Percentiles rank a stretch among this genome's conserved stretches.
Conservation (phyloP, 805 yeast genomes). For the Cyberlindnera suaveolens region DNA sequence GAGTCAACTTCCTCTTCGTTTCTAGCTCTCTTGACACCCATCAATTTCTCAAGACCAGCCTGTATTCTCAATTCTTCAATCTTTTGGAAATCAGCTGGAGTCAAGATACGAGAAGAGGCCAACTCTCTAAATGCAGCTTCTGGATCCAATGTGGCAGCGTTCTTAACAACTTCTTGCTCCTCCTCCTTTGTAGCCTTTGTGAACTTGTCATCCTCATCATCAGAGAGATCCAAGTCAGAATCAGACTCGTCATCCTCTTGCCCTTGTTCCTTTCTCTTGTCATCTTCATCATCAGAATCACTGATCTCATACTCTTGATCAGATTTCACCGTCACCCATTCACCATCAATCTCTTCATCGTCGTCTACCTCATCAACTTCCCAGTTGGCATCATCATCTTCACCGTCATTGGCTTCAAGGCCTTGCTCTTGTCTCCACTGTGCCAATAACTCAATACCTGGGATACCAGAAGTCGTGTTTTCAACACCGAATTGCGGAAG, state of each 20-base stretch:
- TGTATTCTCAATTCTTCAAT: slow-evolving; percentile 78
- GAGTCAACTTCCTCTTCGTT: slow-evolving; percentile 89
- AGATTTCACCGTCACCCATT: slow-evolving; percentile 86
- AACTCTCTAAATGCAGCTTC: slow-evolving; percentile 48
- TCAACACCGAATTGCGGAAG: slow-evolving; percentile 73
- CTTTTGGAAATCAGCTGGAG: slow-evolving; percentile 98
- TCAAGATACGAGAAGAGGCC: slow-evolving; percentile 71
- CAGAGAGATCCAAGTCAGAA: slow-evolving; percentile 47
- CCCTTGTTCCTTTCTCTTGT: slow-evolving; percentile 29
- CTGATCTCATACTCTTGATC: slow-evolving; percentile 67
- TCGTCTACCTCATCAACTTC: slow-evolving; percentile 45
- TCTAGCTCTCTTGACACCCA: slow-evolving; percentile 55
- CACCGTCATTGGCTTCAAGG: slow-evolving; percentile 50
- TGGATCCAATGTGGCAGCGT: slow-evolving; percentile 30
- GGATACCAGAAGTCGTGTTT: slow-evolving; percentile 60
- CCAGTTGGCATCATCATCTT: slow-evolving; percentile 57
- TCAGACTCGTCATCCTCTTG: slow-evolving; percentile 41
- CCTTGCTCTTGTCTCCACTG: slow-evolving; percentile 68
- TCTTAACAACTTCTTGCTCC: slow-evolving; percentile 25
- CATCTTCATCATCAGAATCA: slow-evolving; percentile 35
- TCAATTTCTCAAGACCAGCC: slow-evolving; percentile 77
- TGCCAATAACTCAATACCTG: slow-evolving; percentile 85
- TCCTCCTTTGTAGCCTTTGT: slow-evolving; percentile 10
- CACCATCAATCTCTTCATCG: slow-evolving; percentile 66
- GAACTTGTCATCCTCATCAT: slow-evolving; percentile 25